phyloP scores from a whole-genome alignment of 2,329 filamentous ascomycete genomes.

The Aspergillus arachidicola region DNA sequence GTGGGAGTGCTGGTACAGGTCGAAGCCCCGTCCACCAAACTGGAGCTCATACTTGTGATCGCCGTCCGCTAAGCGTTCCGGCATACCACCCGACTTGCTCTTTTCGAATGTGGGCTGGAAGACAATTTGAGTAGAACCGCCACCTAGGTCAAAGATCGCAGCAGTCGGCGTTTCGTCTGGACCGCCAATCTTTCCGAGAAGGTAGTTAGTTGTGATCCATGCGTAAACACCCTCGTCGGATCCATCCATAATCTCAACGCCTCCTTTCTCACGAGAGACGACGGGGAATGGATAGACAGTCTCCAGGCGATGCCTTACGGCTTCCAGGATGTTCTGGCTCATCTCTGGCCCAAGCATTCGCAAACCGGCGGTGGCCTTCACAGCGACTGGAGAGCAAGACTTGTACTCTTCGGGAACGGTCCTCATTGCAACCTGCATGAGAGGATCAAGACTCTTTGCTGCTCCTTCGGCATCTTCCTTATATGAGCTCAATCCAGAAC shows the following conservation, averaged over 20 bases:
- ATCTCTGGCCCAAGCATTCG: constrained; percentile 81
- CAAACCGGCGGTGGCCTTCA: constrained; percentile 94
- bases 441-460: constrained; percentile 82
- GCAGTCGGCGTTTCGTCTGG: constrained; percentile 89
- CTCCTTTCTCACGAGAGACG: constrained; percentile 78
- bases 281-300: constrained; percentile 93
- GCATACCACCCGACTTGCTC: constrained; percentile 73
- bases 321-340: constrained; percentile 80
- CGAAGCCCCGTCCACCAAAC: constrained; percentile 88
- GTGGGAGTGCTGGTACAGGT: constrained; percentile 97
- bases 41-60: constrained; percentile 94
- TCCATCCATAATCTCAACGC: constrained; percentile 96
- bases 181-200: constrained; percentile 94
- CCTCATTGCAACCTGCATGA: constrained; percentile 83
- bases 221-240: constrained; percentile 97
- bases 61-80: constrained; percentile 79
- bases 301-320: constrained; percentile 83
- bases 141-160: constrained; percentile 92
- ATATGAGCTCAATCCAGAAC: constrained; percentile 82
- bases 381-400: constrained; percentile 90
- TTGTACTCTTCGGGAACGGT: constrained; percentile 86
- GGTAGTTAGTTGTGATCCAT: constrained; percentile 99
- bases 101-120: constrained; percentile 93
- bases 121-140: constrained; percentile 97
- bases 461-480: constrained; percentile 82